Conservation (phyloP, 179 eudicot species). For the Camellia oleifera region DNA sequence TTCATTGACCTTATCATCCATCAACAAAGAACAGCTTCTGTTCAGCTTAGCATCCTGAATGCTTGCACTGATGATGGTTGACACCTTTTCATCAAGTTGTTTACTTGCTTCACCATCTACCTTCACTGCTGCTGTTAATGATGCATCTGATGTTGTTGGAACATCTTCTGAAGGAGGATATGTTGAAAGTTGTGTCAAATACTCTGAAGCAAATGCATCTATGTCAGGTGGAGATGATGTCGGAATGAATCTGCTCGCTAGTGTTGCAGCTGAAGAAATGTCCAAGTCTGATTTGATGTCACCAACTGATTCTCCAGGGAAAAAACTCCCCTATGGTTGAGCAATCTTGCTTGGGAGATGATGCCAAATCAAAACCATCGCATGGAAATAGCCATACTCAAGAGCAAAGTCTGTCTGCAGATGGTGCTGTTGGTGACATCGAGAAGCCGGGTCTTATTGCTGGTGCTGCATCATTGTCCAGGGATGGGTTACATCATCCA, state of each 20-base stretch:
- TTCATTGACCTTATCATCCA: slow-evolving; percentile 24
- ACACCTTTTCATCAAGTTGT: slow-evolving; percentile 10
- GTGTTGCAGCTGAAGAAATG: slow-evolving; percentile 85
- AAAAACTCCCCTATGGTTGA: slow-evolving; percentile 25
- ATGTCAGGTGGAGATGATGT: slow-evolving; percentile 58
- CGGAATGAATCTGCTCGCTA: slow-evolving; percentile 93
- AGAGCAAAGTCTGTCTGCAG: slow-evolving; percentile 3
- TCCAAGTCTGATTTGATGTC: slow-evolving; percentile 42
- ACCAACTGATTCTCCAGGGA: slow-evolving; percentile 45
- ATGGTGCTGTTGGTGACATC: slow-evolving; percentile 6
- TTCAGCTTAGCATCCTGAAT: slow-evolving; percentile 18
- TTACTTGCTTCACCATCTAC: slow-evolving; percentile 23
- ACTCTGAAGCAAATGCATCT: slow-evolving; percentile 48
- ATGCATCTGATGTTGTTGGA: too few relatives aligned
- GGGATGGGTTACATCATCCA: slow-evolving; percentile 19
- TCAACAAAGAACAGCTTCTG: slow-evolving; percentile 9
- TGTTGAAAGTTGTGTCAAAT: slow-evolving; percentile 84
- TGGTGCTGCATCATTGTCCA: slow-evolving; percentile 13
- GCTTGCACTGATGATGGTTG: slow-evolving; percentile 20
- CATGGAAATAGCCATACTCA: slow-evolving; percentile 17
- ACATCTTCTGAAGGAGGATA: too few relatives aligned
- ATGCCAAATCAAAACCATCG: slow-evolving; percentile 22
- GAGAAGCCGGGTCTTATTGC: slow-evolving; percentile 16
- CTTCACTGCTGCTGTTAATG: slow-evolving; percentile 19
- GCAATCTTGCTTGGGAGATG: slow-evolving; percentile 25